A percentile compares a stretch with the other conserved stretches of the same genome.
phyloP scores from a whole-genome alignment of 306 rosid species.

The Acacia melanoxylon region DNA sequence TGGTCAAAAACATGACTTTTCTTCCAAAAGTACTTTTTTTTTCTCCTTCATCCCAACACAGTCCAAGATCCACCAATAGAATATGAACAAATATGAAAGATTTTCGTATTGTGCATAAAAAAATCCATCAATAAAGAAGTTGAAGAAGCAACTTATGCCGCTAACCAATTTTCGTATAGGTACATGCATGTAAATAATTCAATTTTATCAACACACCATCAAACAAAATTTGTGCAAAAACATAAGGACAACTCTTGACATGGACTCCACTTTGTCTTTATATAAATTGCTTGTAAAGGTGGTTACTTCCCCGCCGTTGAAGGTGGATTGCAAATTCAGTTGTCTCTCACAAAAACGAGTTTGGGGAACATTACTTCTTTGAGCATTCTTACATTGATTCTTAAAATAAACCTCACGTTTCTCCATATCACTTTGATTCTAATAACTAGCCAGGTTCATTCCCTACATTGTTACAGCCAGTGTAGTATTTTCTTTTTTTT shows the following conservation, averaged over 20 bases:
- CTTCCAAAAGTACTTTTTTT: too few species aligned
- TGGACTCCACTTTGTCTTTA: neutral
- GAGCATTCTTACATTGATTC: neutral
- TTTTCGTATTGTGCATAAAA: too few species aligned
- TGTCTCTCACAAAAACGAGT: neutral
- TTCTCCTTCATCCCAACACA: too few species aligned
- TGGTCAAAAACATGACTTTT: too few species aligned
- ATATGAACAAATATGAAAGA: too few species aligned
- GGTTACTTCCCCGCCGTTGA: neutral
- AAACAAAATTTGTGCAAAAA: too few species aligned
- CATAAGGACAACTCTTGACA: neutral
- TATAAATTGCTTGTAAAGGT: neutral
- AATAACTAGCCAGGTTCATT: neutral
- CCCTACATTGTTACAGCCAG: neutral
- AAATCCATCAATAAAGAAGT: too few species aligned
- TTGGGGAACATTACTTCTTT: neutral
- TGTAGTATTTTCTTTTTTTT: neutral
- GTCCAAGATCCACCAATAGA: too few species aligned
- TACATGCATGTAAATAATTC: too few species aligned
- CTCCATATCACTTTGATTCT: neutral
- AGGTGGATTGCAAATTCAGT: neutral
- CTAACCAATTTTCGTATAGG: too few species aligned
- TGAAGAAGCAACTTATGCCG: too few species aligned
- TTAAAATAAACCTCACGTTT: neutral
- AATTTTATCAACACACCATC: too few species aligned